These are phyloP conservation scores for Chaetomidium leptoderma DNA, from an alignment of 495 filamentous ascomycete species.

Conservation along the genomic window DNA sequence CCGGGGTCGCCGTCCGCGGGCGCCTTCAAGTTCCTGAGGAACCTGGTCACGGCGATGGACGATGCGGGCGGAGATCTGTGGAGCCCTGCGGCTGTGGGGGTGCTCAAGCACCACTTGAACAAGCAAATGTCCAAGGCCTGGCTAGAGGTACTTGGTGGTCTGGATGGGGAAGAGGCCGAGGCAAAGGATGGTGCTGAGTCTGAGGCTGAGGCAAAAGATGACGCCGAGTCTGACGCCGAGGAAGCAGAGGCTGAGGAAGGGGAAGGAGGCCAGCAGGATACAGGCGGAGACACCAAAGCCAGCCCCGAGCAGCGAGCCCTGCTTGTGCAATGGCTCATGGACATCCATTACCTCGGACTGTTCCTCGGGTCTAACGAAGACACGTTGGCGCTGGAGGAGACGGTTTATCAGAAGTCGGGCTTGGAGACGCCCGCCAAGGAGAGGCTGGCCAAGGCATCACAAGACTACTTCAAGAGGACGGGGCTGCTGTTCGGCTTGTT, in stretches of 20 bases:
- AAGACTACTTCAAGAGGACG: constrained; percentile 78
- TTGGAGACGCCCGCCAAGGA: constrained; percentile 44
- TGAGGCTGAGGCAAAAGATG: neutral
- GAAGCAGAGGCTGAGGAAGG: constrained; percentile 25
- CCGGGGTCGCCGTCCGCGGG: constrained; percentile 78
- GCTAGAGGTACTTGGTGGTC: constrained; percentile 35
- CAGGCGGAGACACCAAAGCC: constrained; percentile 18
- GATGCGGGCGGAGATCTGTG: constrained; percentile 72
- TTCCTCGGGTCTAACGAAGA: constrained; percentile 32
- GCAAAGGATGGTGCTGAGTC: neutral
- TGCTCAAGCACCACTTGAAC: constrained; percentile 56
- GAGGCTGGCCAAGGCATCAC: constrained; percentile 52
- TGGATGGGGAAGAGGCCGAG: constrained; percentile 2
- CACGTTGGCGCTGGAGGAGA: constrained; percentile 45
- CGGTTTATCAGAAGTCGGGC: constrained; percentile 44
- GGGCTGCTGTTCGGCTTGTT: constrained; percentile 64
- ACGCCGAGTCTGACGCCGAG: constrained; percentile 19
- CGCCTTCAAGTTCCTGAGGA: constrained; percentile 69
- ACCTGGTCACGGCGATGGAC: constrained; percentile 62
- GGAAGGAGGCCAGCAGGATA: constrained; percentile 14
- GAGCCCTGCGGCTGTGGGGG: constrained; percentile 63
- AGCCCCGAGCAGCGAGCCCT: constrained; percentile 42
- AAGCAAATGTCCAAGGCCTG: constrained; percentile 42
- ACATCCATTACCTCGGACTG: constrained; percentile 62
- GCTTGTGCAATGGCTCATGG: constrained; percentile 73